Percentiles rank a stretch among this genome's conserved stretches.
Evolutionary conservation across 2,329 filamentous ascomycete species (phyloP).

Genomic region (Lizonia empirigonia): DNA sequence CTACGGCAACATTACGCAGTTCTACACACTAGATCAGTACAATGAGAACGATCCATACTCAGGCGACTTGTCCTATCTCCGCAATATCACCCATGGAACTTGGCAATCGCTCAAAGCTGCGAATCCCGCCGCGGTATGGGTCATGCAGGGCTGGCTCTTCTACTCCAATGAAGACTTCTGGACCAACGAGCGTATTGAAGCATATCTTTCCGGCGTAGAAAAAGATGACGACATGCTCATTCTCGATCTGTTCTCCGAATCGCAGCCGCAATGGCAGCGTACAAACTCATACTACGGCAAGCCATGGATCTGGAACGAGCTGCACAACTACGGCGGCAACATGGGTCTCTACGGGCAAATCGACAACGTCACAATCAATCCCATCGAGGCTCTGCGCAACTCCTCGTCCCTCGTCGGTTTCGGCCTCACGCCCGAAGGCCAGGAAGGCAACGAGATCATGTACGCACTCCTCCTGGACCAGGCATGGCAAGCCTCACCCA

Average conservation of each 20-base stretch:
- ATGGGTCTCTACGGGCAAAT: slow-evolving; percentile 59
- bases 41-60: slow-evolving; percentile 59
- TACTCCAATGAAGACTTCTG: slow-evolving; percentile 53
- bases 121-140: slow-evolving; percentile 57
- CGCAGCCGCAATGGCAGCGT: slow-evolving; percentile 57
- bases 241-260: slow-evolving; percentile 59
- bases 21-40: slow-evolving; percentile 61
- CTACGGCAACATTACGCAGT: slow-evolving; percentile 56
- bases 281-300: slow-evolving; percentile 59
- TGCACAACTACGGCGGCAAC: slow-evolving; percentile 59
- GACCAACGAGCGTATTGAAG: slow-evolving; percentile 54
- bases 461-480: slow-evolving; percentile 59
- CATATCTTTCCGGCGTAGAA: slow-evolving; percentile 56
- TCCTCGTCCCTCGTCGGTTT: slow-evolving; percentile 55
- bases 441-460: slow-evolving; percentile 61
- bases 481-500: slow-evolving; percentile 54
- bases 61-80: slow-evolving; percentile 53
- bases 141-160: slow-evolving; percentile 61
- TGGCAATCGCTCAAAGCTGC: slow-evolving; percentile 56
- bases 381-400: slow-evolving; percentile 52
- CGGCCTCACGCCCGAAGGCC: slow-evolving; percentile 57
- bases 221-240: slow-evolving; percentile 55
- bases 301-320: slow-evolving; percentile 61
- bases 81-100: slow-evolving; percentile 52
- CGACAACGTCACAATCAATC: slow-evolving; percentile 55